Evolutionary conservation across 2,329 filamentous ascomycete species (phyloP), one percentile per base, ranked within the genome.

Genomic region (Talaromyces atroroseus): DNA sequence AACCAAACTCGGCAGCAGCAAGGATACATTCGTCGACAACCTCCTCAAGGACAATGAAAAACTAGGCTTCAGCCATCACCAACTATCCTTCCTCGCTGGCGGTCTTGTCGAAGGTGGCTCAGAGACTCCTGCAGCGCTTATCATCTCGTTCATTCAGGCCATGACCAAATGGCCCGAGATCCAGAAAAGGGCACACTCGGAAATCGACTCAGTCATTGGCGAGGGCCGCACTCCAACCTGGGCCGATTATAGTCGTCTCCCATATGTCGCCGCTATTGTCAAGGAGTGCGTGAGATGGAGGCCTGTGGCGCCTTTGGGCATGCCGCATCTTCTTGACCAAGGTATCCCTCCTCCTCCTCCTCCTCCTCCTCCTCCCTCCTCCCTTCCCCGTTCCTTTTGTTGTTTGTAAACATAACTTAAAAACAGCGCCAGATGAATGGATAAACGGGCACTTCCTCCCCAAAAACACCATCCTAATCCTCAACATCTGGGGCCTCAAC

Each of bases 281-380:
- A 82, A 83, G 60, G 82, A 85, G 58, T 74, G 79, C 1, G 66
- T 82, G 16, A 74, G 82, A 3, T 83, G 81, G 79, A 72, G 80
- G 3, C 79, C 81, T 0, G 76, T 82, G 1, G 75, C 76, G 10
- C 77, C 79, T 40, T 75, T 81, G 18, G 75, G 74, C n/a, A 76
- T 80, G 58, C 80, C 80, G 1, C 80, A 82, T 59, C 69, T 71
- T 0, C 67, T 73, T 2, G 57, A 59, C 12, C 59, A 66, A 61
- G 64, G 65, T 60, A 47, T 34, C 54, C 48, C 26, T 20, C 11
- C 18, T 26, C 12, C 49, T 18, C 12, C 46, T 21, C n/a, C n/a
- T n/a, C n/a, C n/a, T n/a, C n/a, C n/a, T n/a, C n/a, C n/a, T n/a
- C n/a, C n/a, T n/a, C n/a, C n/a, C n/a, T n/a, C n/a, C n/a, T n/a